Conservation (phyloP, 2,329 filamentous ascomycete genomes). For the Aspergillus puulaauensis region DNA sequence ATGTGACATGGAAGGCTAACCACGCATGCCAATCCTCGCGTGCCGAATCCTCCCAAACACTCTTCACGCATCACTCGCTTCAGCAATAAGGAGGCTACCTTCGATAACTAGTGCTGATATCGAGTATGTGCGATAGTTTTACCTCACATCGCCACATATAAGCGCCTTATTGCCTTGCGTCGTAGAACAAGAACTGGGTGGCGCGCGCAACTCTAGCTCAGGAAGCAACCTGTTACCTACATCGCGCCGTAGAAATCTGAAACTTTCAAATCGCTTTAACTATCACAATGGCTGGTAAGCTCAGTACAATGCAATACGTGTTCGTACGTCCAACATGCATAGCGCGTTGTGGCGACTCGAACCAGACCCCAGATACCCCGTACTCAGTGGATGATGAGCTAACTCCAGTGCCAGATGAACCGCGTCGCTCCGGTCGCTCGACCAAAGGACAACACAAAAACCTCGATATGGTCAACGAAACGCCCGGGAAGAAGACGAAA, state of each 20-base stretch:
- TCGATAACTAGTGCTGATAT: conserved; percentile 2
- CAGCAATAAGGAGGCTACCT: background rate
- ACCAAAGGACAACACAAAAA: conserved; percentile 97
- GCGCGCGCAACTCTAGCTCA: conserved; percentile 22
- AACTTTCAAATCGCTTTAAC: conserved; percentile 23
- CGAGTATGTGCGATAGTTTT: conserved; percentile 8
- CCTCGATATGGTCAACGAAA: conserved; percentile 69
- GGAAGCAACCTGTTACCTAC: conserved; percentile 21
- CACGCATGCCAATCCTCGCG: conserved; percentile 3
- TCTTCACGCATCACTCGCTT: conserved; percentile 1
- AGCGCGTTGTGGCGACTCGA: conserved; percentile 10
- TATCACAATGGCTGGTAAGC: conserved; percentile 63
- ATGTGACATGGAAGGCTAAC: background rate
- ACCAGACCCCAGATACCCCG: background rate
- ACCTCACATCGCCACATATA: conserved; percentile 4
- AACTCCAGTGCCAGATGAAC: conserved; percentile 64
- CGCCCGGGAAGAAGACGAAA: conserved; percentile 47
- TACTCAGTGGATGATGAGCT: conserved; percentile 24
- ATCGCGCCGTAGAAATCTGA: conserved; percentile 40
- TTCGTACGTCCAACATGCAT: background rate
- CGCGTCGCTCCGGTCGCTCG: conserved; percentile 88
- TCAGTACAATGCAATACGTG: conserved; percentile 32
- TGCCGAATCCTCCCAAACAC: conserved; percentile 1
- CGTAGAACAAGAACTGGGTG: conserved; percentile 40
- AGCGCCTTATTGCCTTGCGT: conserved; percentile 25